These are phyloP conservation scores for Pythium volutum DNA, from an alignment of 352 stramenopile genomes.

Conservation along the genomic window DNA sequence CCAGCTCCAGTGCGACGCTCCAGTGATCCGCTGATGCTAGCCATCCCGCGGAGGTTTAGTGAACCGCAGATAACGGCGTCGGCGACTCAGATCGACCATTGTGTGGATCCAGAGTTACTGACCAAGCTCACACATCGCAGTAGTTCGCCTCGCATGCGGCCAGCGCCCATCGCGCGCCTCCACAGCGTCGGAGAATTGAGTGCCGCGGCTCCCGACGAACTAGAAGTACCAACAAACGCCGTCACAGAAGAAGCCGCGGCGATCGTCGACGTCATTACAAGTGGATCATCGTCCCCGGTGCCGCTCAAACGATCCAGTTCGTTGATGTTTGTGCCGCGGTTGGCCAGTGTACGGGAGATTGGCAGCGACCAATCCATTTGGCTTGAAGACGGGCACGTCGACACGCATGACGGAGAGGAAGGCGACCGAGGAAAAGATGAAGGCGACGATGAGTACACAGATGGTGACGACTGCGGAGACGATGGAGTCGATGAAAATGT, in stretches of 20 bases:
- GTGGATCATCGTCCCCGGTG: not conserved
- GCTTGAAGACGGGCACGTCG: not conserved
- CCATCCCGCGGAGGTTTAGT: slow-evolving; percentile 4
- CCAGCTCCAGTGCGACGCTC: not conserved
- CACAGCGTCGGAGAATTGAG: slow-evolving; percentile 5
- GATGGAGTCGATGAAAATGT: slow-evolving; percentile 10
- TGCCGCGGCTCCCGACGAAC: not conserved
- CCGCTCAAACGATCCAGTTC: not conserved
- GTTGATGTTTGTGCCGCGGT: slow-evolving; percentile 3
- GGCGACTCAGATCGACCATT: no score
- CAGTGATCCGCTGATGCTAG: not conserved
- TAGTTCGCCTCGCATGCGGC: slow-evolving; percentile 5
- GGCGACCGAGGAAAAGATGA: slow-evolving; percentile 2
- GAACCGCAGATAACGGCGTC: slow-evolving; percentile 8
- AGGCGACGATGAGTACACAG: slow-evolving; percentile 4
- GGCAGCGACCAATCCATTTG: not conserved
- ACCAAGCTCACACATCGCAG: slow-evolving; percentile 5
- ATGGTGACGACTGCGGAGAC: slow-evolving; percentile 17
- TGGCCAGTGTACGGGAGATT: slow-evolving; percentile 4
- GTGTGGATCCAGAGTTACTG: slow-evolving; percentile 13
- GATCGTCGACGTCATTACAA: not conserved
- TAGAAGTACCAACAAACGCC: slow-evolving; percentile 6
- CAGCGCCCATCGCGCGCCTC: slow-evolving; percentile 1
- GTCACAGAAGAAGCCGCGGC: slow-evolving; percentile 3
- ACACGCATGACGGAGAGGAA: not conserved